A percentile compares a stretch with the other conserved stretches of the same genome.
phyloP scores from a whole-genome alignment of 306 rosid genomes.

The Canavalia gladiata region DNA sequence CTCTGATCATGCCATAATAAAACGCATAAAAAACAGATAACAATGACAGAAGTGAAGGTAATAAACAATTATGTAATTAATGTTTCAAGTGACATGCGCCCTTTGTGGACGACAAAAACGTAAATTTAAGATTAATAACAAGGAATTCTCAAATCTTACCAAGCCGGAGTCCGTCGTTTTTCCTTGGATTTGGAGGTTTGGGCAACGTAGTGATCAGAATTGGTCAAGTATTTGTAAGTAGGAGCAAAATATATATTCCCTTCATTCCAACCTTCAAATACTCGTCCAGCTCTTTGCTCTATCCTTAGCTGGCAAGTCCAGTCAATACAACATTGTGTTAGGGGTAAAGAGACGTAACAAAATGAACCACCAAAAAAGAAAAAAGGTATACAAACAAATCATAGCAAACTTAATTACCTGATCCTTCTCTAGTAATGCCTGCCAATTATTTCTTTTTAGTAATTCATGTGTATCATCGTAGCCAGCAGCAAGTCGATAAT shows the following conservation, averaged over 20 bases:
- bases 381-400: not conserved
- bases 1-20: not conserved
- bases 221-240: conserved; percentile 84
- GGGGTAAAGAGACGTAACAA: not conserved
- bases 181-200: conserved; percentile 73
- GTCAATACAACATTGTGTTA: not conserved
- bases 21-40: not conserved
- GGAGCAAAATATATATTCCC: conserved; percentile 88
- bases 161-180: conserved; percentile 88
- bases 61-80: conserved; percentile 7
- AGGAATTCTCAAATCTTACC: conserved; percentile 61
- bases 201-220: conserved; percentile 79
- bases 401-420: conserved; percentile 62
- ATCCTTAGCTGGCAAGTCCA: conserved; percentile 64
- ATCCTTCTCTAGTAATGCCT: conserved; percentile 83
- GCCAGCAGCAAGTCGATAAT: conserved; percentile 78
- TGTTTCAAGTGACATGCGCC: not conserved
- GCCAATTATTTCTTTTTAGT: conserved; percentile 78
- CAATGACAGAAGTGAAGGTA: not conserved
- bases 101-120: not conserved
- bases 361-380: not conserved
- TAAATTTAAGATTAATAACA: not conserved
- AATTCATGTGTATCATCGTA: conserved; percentile 69
- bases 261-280: conserved; percentile 93
- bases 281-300: conserved; percentile 88